Conservation (phyloP, 2,329 filamentous ascomycete species). For the Cryoendolithus antarcticus region DNA sequence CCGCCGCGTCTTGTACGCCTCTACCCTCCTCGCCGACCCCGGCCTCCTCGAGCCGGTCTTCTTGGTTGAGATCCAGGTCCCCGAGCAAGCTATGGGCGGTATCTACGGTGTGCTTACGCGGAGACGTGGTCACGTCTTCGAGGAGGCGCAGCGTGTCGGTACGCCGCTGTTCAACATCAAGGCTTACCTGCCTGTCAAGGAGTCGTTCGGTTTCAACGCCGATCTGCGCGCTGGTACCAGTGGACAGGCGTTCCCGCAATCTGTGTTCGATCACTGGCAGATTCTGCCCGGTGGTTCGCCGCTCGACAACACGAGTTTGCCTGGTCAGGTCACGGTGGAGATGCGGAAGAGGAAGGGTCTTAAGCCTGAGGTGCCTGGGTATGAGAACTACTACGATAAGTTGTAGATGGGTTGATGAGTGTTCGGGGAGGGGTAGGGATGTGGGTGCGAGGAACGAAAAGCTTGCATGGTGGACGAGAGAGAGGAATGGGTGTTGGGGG, state of each 20-base stretch:
- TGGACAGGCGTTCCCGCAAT: conserved; percentile 98
- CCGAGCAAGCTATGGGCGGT: conserved; percentile 97
- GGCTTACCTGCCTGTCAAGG: conserved; percentile 90
- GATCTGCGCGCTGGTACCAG: conserved; percentile 88
- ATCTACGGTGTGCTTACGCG: conserved; percentile 98
- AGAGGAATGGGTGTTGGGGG: too few species aligned
- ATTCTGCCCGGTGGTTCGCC: conserved; percentile 86
- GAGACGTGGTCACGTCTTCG: conserved; percentile 97
- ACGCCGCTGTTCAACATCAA: conserved; percentile 99
- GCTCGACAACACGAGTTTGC: conserved; percentile 70
- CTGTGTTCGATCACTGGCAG: conserved; percentile 98
- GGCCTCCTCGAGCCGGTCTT: conserved; percentile 93
- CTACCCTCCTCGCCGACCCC: conserved; percentile 80
- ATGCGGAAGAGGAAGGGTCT: conserved; percentile 99
- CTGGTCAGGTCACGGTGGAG: conserved; percentile 68
- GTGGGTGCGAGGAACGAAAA: too few species aligned
- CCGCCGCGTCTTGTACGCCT: conserved; percentile 93
- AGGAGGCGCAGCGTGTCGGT: conserved; percentile 93
- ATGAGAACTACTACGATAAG: conserved; percentile 55
- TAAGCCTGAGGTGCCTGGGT: conserved; percentile 86
- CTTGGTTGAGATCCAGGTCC: conserved; percentile 98
- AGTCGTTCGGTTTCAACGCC: conserved; percentile 98
- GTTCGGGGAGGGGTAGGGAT: too few species aligned
- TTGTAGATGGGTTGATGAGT: conserved; percentile 11
- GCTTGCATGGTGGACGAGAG: too few species aligned